Evolutionary conservation across 495 filamentous ascomycete genomes (phyloP).

Genomic region (Letharia lupina): DNA sequence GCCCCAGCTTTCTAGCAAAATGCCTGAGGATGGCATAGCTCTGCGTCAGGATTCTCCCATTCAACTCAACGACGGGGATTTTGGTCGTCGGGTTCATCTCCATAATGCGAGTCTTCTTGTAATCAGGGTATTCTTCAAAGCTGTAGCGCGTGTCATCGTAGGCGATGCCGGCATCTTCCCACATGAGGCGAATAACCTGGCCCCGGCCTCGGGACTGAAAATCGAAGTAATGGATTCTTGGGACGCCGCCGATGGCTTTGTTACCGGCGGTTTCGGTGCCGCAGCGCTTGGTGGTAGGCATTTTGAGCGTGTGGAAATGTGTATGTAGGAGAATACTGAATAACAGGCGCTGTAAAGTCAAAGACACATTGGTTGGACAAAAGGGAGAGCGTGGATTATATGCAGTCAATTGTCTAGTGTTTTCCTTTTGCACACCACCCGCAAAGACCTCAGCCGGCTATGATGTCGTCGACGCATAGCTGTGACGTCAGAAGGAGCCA

Average conservation of each 20-base stretch:
- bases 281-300: conserved; percentile 25
- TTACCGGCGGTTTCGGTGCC: conserved; percentile 24
- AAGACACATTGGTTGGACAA: not conserved
- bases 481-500: conserved; percentile 4
- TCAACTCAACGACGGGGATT: conserved; percentile 37
- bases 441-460: not conserved
- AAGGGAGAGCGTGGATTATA: not conserved
- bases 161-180: conserved; percentile 38
- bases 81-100: conserved; percentile 31
- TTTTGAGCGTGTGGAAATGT: conserved; percentile 1
- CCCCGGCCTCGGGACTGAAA: conserved; percentile 38
- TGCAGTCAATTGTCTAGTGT: not conserved
- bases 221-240: conserved; percentile 35
- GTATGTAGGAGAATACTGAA: not conserved
- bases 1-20: conserved; percentile 32
- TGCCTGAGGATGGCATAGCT: conserved; percentile 36
- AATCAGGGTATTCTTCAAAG: conserved; percentile 34
- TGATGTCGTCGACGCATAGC: not conserved
- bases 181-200: conserved; percentile 36
- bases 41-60: conserved; percentile 35
- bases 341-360: not conserved
- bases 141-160: conserved; percentile 36
- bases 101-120: conserved; percentile 30
- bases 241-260: conserved; percentile 29
- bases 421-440: not conserved